These are phyloP conservation scores for Davidsoniella virescens DNA, from an alignment of 2,329 filamentous ascomycete species.

Conservation along the genomic window DNA sequence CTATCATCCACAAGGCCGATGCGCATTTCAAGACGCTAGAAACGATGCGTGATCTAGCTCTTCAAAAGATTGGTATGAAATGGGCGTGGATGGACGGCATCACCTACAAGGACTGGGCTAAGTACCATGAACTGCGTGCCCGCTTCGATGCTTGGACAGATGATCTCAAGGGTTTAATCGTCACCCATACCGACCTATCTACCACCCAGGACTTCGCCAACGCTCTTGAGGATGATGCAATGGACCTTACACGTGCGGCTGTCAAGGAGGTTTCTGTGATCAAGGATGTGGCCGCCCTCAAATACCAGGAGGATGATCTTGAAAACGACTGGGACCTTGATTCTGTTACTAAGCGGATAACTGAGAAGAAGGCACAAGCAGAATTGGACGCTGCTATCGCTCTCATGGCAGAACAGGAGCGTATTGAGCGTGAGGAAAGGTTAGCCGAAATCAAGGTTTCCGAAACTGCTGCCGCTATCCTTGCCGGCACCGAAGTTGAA, in stretches of 20 bases:
- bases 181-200: conserved; percentile 53
- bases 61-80: conserved; percentile 82
- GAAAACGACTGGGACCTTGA: conserved; percentile 66
- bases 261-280: conserved; percentile 66
- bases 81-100: conserved; percentile 95
- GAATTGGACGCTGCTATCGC: conserved; percentile 14
- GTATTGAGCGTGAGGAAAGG: conserved; percentile 14
- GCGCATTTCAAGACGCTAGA: conserved; percentile 72
- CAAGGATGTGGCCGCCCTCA: conserved; percentile 74
- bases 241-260: conserved; percentile 61
- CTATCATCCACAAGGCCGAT: conserved; percentile 57
- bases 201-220: conserved; percentile 51
- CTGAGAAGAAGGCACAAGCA: conserved; percentile 20
- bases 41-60: conserved; percentile 63
- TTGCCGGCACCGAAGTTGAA: conserved; percentile 15
- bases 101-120: conserved; percentile 93
- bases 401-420: conserved; percentile 13
- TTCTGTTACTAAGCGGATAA: conserved; percentile 40
- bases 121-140: conserved; percentile 75
- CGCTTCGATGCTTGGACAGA: conserved; percentile 72
- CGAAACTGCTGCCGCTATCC: conserved; percentile 10
- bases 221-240: conserved; percentile 60
- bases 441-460: neutral
- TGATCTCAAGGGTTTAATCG: conserved; percentile 62
- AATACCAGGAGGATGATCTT: conserved; percentile 57